These are phyloP conservation scores for Ananas comosus DNA, from an alignment of 176 grass and related monocot species.

Conservation along the genomic window DNA sequence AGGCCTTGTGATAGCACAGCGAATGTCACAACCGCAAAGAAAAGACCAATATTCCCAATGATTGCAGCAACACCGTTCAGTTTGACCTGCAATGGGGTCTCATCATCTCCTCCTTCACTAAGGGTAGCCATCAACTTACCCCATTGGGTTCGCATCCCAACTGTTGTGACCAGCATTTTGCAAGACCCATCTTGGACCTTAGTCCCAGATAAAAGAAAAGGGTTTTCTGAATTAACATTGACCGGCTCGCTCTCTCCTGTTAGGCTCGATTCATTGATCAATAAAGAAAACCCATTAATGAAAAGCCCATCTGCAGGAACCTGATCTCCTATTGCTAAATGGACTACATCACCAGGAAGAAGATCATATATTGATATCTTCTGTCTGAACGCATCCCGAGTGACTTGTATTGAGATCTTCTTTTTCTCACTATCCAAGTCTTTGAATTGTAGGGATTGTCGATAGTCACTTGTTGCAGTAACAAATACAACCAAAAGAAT, in stretches of 20 bases:
- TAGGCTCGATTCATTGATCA: constrained; percentile 94
- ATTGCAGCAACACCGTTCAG: constrained; percentile 66
- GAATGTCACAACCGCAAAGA: constrained; percentile 96
- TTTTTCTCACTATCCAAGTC: constrained; percentile 98
- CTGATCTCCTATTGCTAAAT: constrained; percentile 91
- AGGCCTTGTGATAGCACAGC: constrained; percentile 71
- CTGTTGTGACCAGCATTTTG: constrained; percentile 86
- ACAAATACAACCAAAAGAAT: constrained; percentile 92
- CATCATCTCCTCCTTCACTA: constrained; percentile 93
- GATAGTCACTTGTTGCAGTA: constrained; percentile 84
- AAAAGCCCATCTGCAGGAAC: constrained; percentile 93
- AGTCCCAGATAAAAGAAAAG: constrained; percentile 86
- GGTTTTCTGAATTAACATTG: constrained; percentile 60
- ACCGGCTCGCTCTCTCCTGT: constrained; percentile 92
- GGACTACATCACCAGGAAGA: constrained; percentile 90
- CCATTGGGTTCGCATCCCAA: constrained; percentile 96
- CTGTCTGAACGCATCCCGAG: constrained; percentile 72
- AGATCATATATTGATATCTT: constrained; percentile 85
- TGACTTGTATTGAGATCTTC: constrained; percentile 83
- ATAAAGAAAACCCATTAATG: constrained; percentile 73
- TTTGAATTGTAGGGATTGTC: constrained; percentile 93
- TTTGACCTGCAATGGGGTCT: constrained; percentile 90
- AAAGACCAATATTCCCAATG: constrained; percentile 84
- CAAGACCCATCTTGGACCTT: constrained; percentile 93
- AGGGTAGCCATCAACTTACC: constrained; percentile 96